Base-by-base conservation (phyloP, 2,329 filamentous ascomycete species). In the Penicillium hordei region DNA sequence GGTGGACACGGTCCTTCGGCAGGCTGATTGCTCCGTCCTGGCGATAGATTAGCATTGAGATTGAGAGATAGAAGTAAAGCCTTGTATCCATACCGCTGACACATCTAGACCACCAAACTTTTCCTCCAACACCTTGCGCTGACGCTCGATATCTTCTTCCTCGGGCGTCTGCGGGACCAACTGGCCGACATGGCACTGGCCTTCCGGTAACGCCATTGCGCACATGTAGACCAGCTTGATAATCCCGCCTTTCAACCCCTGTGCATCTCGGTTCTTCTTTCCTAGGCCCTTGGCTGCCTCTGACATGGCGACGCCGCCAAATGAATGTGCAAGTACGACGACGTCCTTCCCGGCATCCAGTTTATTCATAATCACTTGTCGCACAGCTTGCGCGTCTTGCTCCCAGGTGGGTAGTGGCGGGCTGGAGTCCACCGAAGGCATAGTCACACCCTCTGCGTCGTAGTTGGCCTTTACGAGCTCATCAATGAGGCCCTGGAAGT, bases 311-410 rank as follows among this genome's bases (percentile, higher is more conserved):
- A 74, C 51, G 1, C 72, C 72, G 3, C 71, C 70, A 50, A 73
- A 74, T 8, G 71, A 74, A 51, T 74, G 72, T 7, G 60, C 69
- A 19, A 74, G 21, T 1, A 68, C 46, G 39, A 74, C 63, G 25
- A 74, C 69, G 9, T 71, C 65, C 42, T 66, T 68, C 12, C 70
- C 71, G 5, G 43, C 44, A 31, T 70, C 62, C 2, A 68, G 50
- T 38, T 63, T 61, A 38, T 57, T 50, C 34, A 66, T 51, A 31
- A 68, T 68, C 10, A 62, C 58, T 38, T 52, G 36, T 27, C 65
- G 66, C 23, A 69, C 54, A n/a, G 60, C 68, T 43, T 65, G 46
- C 9, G 69, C 69, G 42, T 72, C 69, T 19, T 67, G 42, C 1
- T 67, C 61, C 70, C 68, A 71, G 48, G 46, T 69, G 23, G 61